A percentile compares a stretch with the other conserved stretches of the same genome.
Conservation (phyloP, 768 basidiomycete genomes). For the Cyclocybe cylindracea region DNA sequence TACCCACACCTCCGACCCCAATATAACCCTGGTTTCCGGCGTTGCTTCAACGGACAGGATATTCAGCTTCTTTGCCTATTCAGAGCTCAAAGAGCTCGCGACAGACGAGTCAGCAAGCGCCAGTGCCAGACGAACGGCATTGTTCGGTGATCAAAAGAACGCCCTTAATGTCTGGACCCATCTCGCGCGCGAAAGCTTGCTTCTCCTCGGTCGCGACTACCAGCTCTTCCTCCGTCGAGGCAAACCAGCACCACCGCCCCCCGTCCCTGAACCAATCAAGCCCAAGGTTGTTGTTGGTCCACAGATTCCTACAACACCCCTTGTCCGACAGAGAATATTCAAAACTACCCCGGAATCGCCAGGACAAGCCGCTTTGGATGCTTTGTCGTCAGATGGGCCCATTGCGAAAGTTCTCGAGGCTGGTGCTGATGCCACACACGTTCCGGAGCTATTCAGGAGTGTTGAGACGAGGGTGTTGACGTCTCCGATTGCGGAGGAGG, state of each 20-base stretch:
- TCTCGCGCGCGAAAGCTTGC: conserved; percentile 57
- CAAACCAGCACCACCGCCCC: conserved; percentile 29
- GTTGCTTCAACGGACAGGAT: conserved; percentile 50
- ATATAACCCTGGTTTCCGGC: conserved; percentile 63
- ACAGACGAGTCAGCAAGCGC: conserved; percentile 41
- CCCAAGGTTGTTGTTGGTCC: conserved; percentile 14
- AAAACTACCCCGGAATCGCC: conserved; percentile 49
- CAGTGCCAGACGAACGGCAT: conserved; percentile 45
- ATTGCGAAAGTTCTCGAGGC: conserved; percentile 51
- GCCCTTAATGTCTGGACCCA: conserved; percentile 64
- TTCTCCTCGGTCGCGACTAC: conserved; percentile 69
- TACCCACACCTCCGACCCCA: conserved; percentile 47
- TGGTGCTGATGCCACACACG: conserved; percentile 41
- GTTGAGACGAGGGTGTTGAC: conserved; percentile 18
- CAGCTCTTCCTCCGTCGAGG: conserved; percentile 66
- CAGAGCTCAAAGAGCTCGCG: conserved; percentile 58
- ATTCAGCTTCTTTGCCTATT: conserved; percentile 67
- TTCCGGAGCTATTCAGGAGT: conserved; percentile 34
- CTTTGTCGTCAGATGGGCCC: conserved; percentile 62
- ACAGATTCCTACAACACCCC: conserved; percentile 35
- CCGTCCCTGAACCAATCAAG: conserved; percentile 14
- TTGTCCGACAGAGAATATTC: conserved; percentile 46
- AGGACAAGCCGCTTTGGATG: conserved; percentile 47
- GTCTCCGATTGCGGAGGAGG: conserved; percentile 19
- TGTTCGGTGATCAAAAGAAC: conserved; percentile 73